Percentiles rank a stretch among this genome's conserved stretches.
Conservation (phyloP, 352 stramenopile species). For the Lagenidium giganteum region DNA sequence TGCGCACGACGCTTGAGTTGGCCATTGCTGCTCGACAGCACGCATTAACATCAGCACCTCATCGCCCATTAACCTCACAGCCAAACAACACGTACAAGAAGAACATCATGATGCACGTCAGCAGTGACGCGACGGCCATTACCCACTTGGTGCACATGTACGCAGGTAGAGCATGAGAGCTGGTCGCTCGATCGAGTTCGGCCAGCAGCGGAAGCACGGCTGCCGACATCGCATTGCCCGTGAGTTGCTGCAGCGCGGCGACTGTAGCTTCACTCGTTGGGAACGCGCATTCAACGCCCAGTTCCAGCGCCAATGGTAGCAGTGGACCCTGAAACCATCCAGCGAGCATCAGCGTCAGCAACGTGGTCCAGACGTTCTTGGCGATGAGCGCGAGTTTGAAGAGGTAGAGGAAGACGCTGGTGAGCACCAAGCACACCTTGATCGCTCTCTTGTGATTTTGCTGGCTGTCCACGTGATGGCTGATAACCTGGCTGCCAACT, state of each 20-base stretch:
- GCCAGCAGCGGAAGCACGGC: slow-evolving; percentile 29
- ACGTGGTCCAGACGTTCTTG: slow-evolving; percentile 24
- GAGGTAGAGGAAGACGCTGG: slow-evolving; percentile 20
- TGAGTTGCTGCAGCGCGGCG: slow-evolving; percentile 62
- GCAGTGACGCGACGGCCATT: slow-evolving; percentile 25
- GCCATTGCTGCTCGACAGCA: too few species aligned
- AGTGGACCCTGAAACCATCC: slow-evolving; percentile 44
- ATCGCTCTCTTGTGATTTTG: slow-evolving; percentile 48
- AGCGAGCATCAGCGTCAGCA: slow-evolving; percentile 29
- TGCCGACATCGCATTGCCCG: slow-evolving; percentile 48
- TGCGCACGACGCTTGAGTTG: too few species aligned
- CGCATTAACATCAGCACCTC: too few species aligned
- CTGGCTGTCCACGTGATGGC: slow-evolving; percentile 48
- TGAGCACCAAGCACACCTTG: slow-evolving; percentile 40
- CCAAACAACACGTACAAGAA: slow-evolving; percentile 47
- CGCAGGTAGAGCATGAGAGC: slow-evolving; percentile 17
- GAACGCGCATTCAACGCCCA: slow-evolving; percentile 61
- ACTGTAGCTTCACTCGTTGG: slow-evolving; percentile 64
- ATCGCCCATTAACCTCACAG: too few species aligned
- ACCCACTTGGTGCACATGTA: slow-evolving; percentile 37
- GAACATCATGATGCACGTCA: slow-evolving; percentile 35
- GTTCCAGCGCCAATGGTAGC: slow-evolving; percentile 56
- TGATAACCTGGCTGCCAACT: slow-evolving; percentile 54
- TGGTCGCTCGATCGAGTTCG: slow-evolving; percentile 15
- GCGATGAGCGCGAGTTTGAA: slow-evolving; percentile 34